Evolutionary conservation across 495 filamentous ascomycete species (phyloP).

Genomic region (Aspergillus incahuasiensis): DNA sequence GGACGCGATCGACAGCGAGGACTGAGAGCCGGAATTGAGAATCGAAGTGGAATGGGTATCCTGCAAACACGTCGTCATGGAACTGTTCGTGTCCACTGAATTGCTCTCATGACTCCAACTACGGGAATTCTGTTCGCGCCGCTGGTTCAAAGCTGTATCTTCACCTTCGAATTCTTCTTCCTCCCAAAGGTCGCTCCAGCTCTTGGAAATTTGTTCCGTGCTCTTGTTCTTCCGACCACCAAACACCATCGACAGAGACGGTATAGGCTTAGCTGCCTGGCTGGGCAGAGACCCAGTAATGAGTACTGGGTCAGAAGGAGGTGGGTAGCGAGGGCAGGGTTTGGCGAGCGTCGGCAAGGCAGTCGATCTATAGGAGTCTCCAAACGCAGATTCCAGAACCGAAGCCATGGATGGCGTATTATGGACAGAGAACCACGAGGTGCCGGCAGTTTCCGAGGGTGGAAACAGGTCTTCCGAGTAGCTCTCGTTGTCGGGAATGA

Average conservation of each 20-base stretch:
- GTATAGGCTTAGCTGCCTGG: slow-evolving; percentile 56
- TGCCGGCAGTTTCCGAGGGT: slow-evolving; percentile 63
- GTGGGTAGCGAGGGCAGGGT: slow-evolving; percentile 32
- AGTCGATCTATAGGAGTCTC: slow-evolving; percentile 62
- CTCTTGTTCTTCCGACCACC: slow-evolving; percentile 70
- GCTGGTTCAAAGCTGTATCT: slow-evolving; percentile 49
- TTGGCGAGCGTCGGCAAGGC: slow-evolving; percentile 34
- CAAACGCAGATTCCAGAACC: slow-evolving; percentile 69
- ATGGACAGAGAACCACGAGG: slow-evolving; percentile 67
- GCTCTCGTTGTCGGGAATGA: slow-evolving; percentile 71
- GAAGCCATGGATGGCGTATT: slow-evolving; percentile 75
- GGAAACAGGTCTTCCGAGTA: slow-evolving; percentile 90
- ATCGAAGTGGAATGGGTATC: slow-evolving; percentile 49
- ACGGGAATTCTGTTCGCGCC: slow-evolving; percentile 70
- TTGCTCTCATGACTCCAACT: slow-evolving; percentile 78
- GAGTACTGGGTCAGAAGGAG: slow-evolving; percentile 48
- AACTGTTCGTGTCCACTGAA: slow-evolving; percentile 26
- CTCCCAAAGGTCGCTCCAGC: slow-evolving; percentile 96
- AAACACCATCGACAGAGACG: slow-evolving; percentile 71
- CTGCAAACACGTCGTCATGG: slow-evolving; percentile 21
- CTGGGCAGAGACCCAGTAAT: slow-evolving; percentile 78
- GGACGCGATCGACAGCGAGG: slow-evolving; percentile 17
- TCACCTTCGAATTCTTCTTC: slow-evolving; percentile 72
- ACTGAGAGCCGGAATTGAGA: slow-evolving; percentile 39
- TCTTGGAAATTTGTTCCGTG: slow-evolving; percentile 69